A percentile compares a stretch with the other conserved stretches of the same genome.
Conservation (phyloP, 2,329 filamentous ascomycete species). For the Fusarium sp. region DNA sequence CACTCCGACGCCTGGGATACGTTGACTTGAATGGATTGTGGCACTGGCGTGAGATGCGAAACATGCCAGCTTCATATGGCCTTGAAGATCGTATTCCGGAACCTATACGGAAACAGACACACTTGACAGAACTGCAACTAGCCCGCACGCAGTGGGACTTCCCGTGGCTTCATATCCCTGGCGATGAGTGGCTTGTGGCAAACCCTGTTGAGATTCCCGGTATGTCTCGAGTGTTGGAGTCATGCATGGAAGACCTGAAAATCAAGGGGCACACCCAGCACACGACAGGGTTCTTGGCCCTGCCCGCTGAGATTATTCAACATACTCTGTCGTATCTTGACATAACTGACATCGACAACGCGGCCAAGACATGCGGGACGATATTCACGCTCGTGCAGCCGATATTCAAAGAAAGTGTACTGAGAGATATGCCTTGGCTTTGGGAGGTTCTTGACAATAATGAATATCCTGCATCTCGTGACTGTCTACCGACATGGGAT, state of each 20-base stretch:
- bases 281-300: fast-evolving
- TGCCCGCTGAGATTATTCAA: not conserved
- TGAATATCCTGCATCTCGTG: not conserved
- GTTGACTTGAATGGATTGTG: not conserved
- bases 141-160: not conserved
- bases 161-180: not conserved
- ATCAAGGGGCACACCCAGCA: fast-evolving
- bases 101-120: not conserved
- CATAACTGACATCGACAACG: fast-evolving
- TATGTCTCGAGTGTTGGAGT: fast-evolving
- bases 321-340: not conserved
- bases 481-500: not conserved
- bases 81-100: not conserved
- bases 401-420: fast-evolving
- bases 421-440: not conserved
- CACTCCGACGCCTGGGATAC: fast-evolving
- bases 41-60: constrained; percentile 2
- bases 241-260: fast-evolving
- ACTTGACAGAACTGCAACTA: not conserved
- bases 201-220: not conserved
- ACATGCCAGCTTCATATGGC: not conserved
- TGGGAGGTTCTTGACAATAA: not conserved
- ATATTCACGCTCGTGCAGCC: not conserved
- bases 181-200: not conserved
- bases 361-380: not conserved